Base-by-base conservation (phyloP, 2,329 filamentous ascomycete species). In the Ceratocystis alfenasii region DNA sequence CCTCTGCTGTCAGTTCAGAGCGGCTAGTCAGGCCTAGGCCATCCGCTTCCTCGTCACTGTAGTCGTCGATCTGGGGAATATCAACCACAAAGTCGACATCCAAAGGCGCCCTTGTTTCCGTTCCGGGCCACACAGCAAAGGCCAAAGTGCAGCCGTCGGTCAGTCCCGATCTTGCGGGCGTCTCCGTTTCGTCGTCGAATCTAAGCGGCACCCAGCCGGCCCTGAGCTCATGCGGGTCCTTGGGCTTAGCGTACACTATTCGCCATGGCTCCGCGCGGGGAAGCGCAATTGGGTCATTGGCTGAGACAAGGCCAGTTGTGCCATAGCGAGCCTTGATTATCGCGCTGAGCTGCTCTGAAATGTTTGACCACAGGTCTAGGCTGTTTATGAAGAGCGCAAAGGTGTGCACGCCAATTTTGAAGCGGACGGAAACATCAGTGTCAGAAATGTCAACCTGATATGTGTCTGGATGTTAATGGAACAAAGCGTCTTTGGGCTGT, bases 391-490 rank as follows among this genome's bases (percentile, higher is more conserved):
- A 85, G 67, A 91, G 78, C 71, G 88, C 83, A 69, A 90, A 79
- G 3, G 87, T 91, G 70, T 85, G 82, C 67, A 84, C 83, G 72
- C 87, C 85, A 73, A 88, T 81, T 74, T 90, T 90, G 76, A 92
- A 85, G 68, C 86, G 81, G 65, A 92, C 76, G 8, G 87, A 89
- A 70, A 83, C 79, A 70, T 81, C 77, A n/a, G 79, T 76, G 36
- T 67, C 66, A 6, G 63, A 30, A 10, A 50, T 33, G 10, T 59
- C 45, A 15, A 28, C 12, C 36, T 50, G 20, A n/a, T 33, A 10
- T 10, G 22, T 28, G 25, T 28, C 36, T 10, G 28, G 2, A 12
- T 15, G 10, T n/a, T 15, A 41, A 6, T 30, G 10, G 20, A 5
- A n/a, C 17, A 33, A n/a, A 60, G 25, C 8, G 25, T 59, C n/a